Conservation (phyloP, 192 early-diverging fungal species). For the Gamsiella multidivaricata region DNA sequence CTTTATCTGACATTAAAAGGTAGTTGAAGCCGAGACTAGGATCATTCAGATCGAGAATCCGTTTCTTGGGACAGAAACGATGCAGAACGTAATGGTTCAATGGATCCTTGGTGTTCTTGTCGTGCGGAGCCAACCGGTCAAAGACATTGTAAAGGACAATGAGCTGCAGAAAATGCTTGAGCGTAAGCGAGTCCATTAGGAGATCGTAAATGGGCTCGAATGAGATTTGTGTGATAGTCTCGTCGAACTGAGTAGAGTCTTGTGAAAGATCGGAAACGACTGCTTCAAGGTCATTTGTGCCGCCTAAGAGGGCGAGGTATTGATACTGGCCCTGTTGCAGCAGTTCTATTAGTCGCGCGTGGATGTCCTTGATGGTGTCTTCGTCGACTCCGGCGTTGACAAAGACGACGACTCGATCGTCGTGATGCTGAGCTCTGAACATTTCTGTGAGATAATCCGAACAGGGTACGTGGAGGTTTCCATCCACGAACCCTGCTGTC, state of each 20-base stretch:
- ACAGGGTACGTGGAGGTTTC: background rate
- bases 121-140: background rate
- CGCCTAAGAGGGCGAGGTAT: conserved; percentile 9
- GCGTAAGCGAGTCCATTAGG: background rate
- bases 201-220: conserved; percentile 7
- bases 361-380: conserved; percentile 5
- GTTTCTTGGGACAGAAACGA: conserved; percentile 2
- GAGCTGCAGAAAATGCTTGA: conserved; percentile 9
- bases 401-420: background rate
- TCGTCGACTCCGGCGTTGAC: conserved; percentile 23
- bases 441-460: conserved; percentile 5
- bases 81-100: conserved; percentile 10
- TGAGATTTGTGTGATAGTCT: background rate
- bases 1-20: conserved; percentile 13
- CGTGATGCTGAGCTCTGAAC: background rate
- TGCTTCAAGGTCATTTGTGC: conserved; percentile 20
- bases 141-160: conserved; percentile 17
- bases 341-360: background rate
- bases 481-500: conserved; percentile 7
- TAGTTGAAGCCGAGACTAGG: conserved; percentile 12
- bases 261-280: background rate
- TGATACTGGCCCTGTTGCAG: conserved; percentile 2
- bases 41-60: conserved; percentile 10
- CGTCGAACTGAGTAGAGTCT: too few species aligned
- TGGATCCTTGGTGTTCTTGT: conserved; percentile 1